Conservation (phyloP, 1,139 yeast species). For the Yamadazyma pseudoaaseri region DNA sequence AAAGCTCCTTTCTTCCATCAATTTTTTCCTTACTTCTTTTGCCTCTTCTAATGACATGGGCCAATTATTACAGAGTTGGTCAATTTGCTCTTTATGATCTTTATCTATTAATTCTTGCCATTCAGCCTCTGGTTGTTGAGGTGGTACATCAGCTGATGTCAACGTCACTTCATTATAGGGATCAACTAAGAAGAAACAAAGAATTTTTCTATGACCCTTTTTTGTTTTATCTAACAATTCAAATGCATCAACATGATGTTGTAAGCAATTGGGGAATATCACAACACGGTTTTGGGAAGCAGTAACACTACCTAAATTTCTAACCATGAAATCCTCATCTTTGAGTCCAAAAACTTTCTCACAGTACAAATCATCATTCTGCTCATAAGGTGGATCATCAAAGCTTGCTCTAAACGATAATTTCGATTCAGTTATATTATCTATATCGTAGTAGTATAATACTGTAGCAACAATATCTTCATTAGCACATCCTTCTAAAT, state of each 20-base stretch:
- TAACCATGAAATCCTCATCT: constrained; percentile 27
- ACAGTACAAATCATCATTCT: constrained; percentile 28
- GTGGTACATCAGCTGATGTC: constrained; percentile 35
- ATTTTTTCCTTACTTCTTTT: not conserved
- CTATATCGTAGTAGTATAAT: constrained; percentile 42
- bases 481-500: constrained; percentile 41
- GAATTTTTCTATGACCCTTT: constrained; percentile 39
- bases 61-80: not conserved
- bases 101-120: constrained; percentile 18
- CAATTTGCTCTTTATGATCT: constrained; percentile 3
- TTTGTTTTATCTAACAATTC: constrained; percentile 32
- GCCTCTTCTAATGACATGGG: not conserved
- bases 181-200: constrained; percentile 42
- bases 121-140: constrained; percentile 28
- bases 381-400: constrained; percentile 38
- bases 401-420: constrained; percentile 31
- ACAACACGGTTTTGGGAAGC: constrained; percentile 28
- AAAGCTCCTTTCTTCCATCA: not conserved
- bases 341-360: constrained; percentile 26
- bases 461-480: constrained; percentile 45
- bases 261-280: constrained; percentile 40
- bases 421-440: constrained; percentile 36
- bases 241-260: constrained; percentile 43
- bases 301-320: constrained; percentile 23
- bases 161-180: constrained; percentile 31